phyloP scores from a whole-genome alignment of 2,329 filamentous ascomycete genomes.

The Ceratocystis ficicola region DNA sequence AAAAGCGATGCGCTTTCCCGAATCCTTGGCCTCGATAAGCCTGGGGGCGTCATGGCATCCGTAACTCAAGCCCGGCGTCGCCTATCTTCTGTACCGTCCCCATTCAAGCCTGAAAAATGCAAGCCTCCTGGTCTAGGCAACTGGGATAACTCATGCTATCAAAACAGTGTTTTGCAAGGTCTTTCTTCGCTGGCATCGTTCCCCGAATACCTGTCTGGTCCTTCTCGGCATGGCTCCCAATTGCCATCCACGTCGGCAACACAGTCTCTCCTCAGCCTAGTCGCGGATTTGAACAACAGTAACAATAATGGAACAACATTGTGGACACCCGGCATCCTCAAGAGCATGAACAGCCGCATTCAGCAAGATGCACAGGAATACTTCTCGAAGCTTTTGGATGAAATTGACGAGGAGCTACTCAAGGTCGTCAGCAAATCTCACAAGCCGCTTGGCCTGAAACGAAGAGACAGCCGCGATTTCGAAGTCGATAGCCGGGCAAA shows the following conservation, averaged over 20 bases:
- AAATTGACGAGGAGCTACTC: constrained; percentile 65
- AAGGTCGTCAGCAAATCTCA: constrained; percentile 31
- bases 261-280: constrained; percentile 48
- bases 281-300: constrained; percentile 56
- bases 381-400: constrained; percentile 76
- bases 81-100: constrained; percentile 14
- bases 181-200: constrained; percentile 65
- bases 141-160: constrained; percentile 91
- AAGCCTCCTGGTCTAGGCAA: constrained; percentile 66
- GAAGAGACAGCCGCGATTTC: constrained; percentile 29
- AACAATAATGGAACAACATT: constrained; percentile 62
- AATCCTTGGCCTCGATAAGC: constrained; percentile 17
- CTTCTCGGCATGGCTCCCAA: constrained; percentile 27
- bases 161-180: constrained; percentile 87
- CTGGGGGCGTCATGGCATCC: constrained; percentile 18
- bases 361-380: constrained; percentile 98
- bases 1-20: constrained; percentile 20
- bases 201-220: constrained; percentile 48
- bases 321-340: constrained; percentile 70
- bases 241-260: constrained; percentile 24
- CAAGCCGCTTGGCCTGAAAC: constrained; percentile 17
- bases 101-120: constrained; percentile 13
- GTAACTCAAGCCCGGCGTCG: constrained; percentile 17
- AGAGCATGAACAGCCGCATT: constrained; percentile 88
- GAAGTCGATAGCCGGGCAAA: constrained; percentile 33